Evolutionary conservation across 192 early-diverging fungal species (phyloP), one percentile per base, ranked within the genome.

Genomic region (Phycomyces blakesleeanus): DNA sequence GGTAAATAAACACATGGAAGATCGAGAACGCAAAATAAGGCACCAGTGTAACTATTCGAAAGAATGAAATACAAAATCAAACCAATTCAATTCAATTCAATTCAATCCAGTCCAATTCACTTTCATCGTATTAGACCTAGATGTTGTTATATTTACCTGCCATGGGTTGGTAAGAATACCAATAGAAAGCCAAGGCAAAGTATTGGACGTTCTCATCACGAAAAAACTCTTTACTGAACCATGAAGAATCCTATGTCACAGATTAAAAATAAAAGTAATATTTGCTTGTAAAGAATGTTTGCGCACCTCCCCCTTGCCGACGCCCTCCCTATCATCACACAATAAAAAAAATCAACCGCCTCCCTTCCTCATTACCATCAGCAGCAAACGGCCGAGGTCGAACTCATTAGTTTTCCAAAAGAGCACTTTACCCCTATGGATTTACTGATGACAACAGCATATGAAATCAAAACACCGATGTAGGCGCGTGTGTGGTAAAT

Each of bases 181-280:
- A 93, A 44, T 86, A 78, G 51, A 89, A 66, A 8, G 89, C 86
- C 49, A 91, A 67, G 24, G 82, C 56, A 20, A 90, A 69, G 67
- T 93, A 93, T 62, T 89, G 88, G 8, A 83, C 73, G 64, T 93
- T 91, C 67, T 93, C 91, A 70, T 92, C 88, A 55, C 72, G 67
- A 51, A 90, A 69, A 26, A 91, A 25, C 39, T 55, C 59, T 22
- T 41, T 21, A 16, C 14, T n/a, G 21, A 34, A 61, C 27, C 18
- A 25, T 12, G 44, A 34, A n/a, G 60, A 16, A 6, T 7, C 18
- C 47, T 50, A 62, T 18, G 5, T 6, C 2, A 3, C 44, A 47
- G 11, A 47, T 12, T 3, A 3, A n/a, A 47, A 47, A 18, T n/a
- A 18, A n/a, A n/a, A n/a, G 18, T 3, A 18, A 3, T 7, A 18